Evolutionary conservation across 2,329 filamentous ascomycete species (phyloP).

Genomic region (Trichoderma citrinoviride): DNA sequence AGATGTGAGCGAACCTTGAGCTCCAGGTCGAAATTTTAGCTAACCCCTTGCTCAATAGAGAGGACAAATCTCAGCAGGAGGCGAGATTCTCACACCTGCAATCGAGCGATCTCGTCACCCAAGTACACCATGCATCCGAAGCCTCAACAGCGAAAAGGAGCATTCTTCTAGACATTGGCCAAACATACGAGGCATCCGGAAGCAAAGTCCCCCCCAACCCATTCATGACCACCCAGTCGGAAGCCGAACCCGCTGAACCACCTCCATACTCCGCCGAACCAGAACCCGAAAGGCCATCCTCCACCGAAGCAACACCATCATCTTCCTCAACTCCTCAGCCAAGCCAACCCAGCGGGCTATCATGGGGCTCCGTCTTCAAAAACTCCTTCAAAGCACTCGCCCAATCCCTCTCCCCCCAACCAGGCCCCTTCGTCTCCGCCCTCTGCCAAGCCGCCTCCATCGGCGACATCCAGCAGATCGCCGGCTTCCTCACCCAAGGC

Average conservation of each 20-base stretch:
- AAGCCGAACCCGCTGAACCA: constrained; percentile 22
- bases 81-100: constrained; percentile 24
- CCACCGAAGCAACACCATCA: not conserved
- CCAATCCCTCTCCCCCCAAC: constrained; percentile 33
- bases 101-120: constrained; percentile 26
- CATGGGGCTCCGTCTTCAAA: constrained; percentile 32
- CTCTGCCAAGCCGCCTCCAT: constrained; percentile 37
- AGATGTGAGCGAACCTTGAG: constrained; percentile 22
- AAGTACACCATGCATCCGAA: constrained; percentile 25
- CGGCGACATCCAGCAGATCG: constrained; percentile 37
- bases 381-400: constrained; percentile 39
- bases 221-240: constrained; percentile 24
- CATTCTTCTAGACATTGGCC: constrained; percentile 21
- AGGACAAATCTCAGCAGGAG: constrained; percentile 31
- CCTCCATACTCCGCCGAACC: constrained; percentile 27
- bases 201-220: constrained; percentile 10
- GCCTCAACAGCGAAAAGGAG: constrained; percentile 24
- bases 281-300: not conserved
- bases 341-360: constrained; percentile 19
- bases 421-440: constrained; percentile 38
- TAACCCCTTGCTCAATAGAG: not conserved
- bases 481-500: constrained; percentile 35
- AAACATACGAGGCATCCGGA: not conserved
- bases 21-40: not conserved
- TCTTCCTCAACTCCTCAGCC: constrained; percentile 17